phyloP scores from a whole-genome alignment of 1,284 basidiomycete species.

The Rhodotorula glutinis region DNA sequence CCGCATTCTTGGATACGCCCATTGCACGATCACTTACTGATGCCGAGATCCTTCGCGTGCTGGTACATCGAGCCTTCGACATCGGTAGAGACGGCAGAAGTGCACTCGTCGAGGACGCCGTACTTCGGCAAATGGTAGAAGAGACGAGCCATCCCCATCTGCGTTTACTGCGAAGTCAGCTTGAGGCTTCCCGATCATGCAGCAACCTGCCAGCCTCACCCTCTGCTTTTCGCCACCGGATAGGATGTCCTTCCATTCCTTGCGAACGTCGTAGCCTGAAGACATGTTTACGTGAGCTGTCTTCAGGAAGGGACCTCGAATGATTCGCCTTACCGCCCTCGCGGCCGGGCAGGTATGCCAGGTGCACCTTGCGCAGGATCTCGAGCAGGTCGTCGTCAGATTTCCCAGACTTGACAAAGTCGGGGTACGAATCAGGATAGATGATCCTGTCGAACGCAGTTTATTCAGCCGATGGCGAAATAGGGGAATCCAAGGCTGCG shows the following conservation, averaged over 20 bases:
- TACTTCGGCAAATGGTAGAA: conserved; percentile 74
- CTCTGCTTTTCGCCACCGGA: conserved; percentile 95
- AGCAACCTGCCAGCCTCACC: conserved; percentile 51
- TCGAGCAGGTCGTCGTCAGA: conserved; percentile 67
- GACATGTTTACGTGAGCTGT: not conserved
- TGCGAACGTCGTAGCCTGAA: conserved; percentile 69
- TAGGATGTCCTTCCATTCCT: conserved; percentile 90
- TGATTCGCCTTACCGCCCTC: conserved; percentile 61
- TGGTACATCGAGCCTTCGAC: conserved; percentile 96
- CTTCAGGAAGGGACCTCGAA: conserved; percentile 4
- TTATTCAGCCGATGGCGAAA: not conserved
- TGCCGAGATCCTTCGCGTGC: conserved; percentile 83
- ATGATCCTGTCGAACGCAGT: conserved; percentile 54
- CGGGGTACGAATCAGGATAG: conserved; percentile 78
- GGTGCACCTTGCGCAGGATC: conserved; percentile 74
- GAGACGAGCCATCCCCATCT: conserved; percentile 81
- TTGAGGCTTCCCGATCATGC: no score
- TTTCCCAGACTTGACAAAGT: conserved; percentile 63
- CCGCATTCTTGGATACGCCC: no score
- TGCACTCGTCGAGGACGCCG: conserved; percentile 69
- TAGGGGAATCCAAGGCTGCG: no score
- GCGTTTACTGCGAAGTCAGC: no score
- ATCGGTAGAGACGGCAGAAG: conserved; percentile 92
- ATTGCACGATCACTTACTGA: conserved; percentile 54
- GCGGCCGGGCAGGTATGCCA: conserved; percentile 78